Evolutionary conservation across 2,329 filamentous ascomycete species (phyloP).

Genomic region (Trichoderma sp.): DNA sequence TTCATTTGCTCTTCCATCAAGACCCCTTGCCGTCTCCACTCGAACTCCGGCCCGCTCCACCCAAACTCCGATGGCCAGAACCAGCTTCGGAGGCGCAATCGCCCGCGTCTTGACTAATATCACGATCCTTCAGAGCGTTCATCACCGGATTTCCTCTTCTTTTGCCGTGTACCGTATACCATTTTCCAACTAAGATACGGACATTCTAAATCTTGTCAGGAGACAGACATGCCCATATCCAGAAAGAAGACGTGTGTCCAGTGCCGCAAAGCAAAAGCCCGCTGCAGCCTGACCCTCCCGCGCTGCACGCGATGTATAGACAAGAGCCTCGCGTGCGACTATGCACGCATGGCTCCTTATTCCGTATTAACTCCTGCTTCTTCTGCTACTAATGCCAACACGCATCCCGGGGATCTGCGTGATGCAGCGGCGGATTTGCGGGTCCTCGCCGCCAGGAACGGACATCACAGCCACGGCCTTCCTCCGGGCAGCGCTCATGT

Average conservation of each 20-base stretch:
- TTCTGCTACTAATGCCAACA: background rate
- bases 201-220: background rate
- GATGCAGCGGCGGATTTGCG: background rate
- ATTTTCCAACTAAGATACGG: background rate
- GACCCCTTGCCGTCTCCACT: constrained; percentile 7
- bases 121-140: background rate
- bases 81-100: background rate
- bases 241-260: constrained; percentile 22
- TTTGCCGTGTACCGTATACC: background rate
- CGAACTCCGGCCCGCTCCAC: constrained; percentile 17
- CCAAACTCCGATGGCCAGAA: constrained; percentile 6
- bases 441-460: background rate
- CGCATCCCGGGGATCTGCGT: background rate
- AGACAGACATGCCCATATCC: constrained; percentile 19
- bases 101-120: background rate
- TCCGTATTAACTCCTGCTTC: background rate
- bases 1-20: background rate
- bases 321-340: constrained; percentile 17
- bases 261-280: constrained; percentile 21
- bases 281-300: constrained; percentile 19
- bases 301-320: constrained; percentile 20
- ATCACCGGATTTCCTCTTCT: background rate
- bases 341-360: constrained; percentile 8
- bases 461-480: background rate
- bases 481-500: background rate